A percentile compares a stretch with the other conserved stretches of the same genome.
Conservation (phyloP, 371 early-diverging fungal genomes). For the Haplosporangium sp. region DNA sequence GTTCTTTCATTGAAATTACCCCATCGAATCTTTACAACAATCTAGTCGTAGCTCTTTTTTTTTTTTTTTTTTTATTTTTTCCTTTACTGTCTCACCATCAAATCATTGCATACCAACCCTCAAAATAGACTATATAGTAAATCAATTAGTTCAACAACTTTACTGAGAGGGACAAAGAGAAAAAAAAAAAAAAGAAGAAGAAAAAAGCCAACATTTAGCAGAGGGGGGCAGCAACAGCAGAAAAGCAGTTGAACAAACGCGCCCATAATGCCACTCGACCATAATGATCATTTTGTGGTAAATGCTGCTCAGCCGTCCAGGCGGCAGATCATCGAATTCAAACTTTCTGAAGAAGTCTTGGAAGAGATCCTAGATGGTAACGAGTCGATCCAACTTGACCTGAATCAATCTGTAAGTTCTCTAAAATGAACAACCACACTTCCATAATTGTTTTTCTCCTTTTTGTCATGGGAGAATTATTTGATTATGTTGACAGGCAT, state of each 20-base stretch:
- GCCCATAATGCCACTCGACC: slow-evolving; percentile 43
- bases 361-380: slow-evolving; percentile 52
- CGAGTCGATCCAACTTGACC: slow-evolving; percentile 50
- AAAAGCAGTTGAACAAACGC: slow-evolving; percentile 3
- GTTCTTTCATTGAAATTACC: no score
- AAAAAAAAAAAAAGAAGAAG: no score
- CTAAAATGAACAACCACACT: neutral
- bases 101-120: neutral
- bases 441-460: neutral
- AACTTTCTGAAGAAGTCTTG: slow-evolving; percentile 48
- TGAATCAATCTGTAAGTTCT: slow-evolving; percentile 48
- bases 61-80: no score
- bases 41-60: no score
- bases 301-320: slow-evolving; percentile 49
- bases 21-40: no score
- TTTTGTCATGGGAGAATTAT: neutral
- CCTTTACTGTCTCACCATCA: no score
- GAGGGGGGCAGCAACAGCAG: neutral
- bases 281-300: slow-evolving; percentile 45
- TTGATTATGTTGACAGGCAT: neutral
- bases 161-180: no score
- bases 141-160: no score
- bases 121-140: no score
- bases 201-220: neutral
- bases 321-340: slow-evolving; percentile 51